Evolutionary conservation across 495 filamentous ascomycete genomes (phyloP), one percentile per base, ranked within the genome.

Genomic region (Neurospora discreta): DNA sequence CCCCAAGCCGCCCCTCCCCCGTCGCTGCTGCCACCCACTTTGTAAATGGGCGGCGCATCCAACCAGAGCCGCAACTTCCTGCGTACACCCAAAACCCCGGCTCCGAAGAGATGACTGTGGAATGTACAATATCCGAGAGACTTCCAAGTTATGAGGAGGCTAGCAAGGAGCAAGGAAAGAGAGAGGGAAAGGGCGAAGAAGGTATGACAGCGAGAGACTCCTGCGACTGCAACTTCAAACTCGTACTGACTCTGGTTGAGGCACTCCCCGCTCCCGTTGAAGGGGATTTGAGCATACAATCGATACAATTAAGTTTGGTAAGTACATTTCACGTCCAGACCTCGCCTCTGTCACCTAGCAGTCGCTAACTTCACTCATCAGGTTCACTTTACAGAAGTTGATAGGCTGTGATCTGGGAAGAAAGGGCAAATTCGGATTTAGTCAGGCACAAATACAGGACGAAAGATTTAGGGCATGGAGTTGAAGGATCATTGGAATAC

Each of bases 171-270:
- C 20, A 46, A 11, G 43, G 18, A 20, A 20, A 46, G 8, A 3
- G 4, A 11, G 0, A 26, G 20, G 11, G 3, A 11, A 15, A 23
- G 3, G 1, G 1, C 0, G 44, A 2, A 52, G 52, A 18, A 16
- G 52, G 52, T 30, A 60, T 16, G 23, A 16, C 0, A n/a, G 3
- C 44, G 1, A 52, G 10, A 10, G 13, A 2, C 18, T n/a, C 42
- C 18, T 4, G n/a, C 3, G 0, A 0, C 13, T 15, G 20, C 44
- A 23, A 0, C 43, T 1, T 1, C n/a, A 11, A 16, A 8, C 4
- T 52, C 0, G 1, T 13, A 0, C 44, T 52, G 6, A 52, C 3
- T 0, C 13, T 3, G 26, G 0, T 52, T 4, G 0, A 26, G 44
- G 2, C 1, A 9, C 44, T 52, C 44, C 10, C 7, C 42, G 18